Conservation (phyloP, 164 flowering plant species). For the Piper longum region DNA sequence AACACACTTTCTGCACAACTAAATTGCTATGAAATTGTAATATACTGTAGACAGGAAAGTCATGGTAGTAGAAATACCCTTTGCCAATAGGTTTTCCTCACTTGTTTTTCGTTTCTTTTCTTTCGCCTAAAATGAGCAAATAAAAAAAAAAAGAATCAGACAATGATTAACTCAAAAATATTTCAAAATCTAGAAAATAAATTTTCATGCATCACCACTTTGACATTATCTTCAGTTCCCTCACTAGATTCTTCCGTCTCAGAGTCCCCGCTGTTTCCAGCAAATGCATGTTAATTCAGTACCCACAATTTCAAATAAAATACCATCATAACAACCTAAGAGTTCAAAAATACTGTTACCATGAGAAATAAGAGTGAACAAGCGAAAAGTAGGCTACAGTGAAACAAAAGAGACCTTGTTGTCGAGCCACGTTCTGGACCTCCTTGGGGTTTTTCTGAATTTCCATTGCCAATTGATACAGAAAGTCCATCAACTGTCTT, state of each 20-base stretch:
- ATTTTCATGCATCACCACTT: not conserved
- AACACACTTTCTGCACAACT: too few species aligned
- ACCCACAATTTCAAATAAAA: not conserved
- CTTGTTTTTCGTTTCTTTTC: constrained; percentile 46
- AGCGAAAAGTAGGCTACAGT: not conserved
- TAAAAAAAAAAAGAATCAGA: not conserved
- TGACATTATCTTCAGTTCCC: constrained; percentile 62
- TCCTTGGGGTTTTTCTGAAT: constrained; percentile 30
- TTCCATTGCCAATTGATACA: constrained; percentile 61
- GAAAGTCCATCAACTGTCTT: constrained; percentile 74
- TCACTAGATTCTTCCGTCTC: constrained; percentile 55
- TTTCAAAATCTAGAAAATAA: not conserved
- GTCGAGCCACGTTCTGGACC: constrained; percentile 21
- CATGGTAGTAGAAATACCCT: not conserved
- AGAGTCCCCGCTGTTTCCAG: constrained; percentile 14
- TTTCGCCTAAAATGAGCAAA: constrained; percentile 23
- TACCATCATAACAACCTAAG: constrained; percentile 10
- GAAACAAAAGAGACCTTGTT: constrained; percentile 1
- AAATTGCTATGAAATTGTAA: too few species aligned
- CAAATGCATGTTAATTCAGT: too few species aligned
- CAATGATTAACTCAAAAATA: not conserved
- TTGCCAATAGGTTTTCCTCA: constrained; percentile 13
- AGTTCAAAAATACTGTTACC: not conserved
- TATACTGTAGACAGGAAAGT: not conserved
- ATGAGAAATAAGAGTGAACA: too few species aligned